Evolutionary conservation across 805 yeast genomes (phyloP).

Genomic region (Metschnikowia koreensis): DNA sequence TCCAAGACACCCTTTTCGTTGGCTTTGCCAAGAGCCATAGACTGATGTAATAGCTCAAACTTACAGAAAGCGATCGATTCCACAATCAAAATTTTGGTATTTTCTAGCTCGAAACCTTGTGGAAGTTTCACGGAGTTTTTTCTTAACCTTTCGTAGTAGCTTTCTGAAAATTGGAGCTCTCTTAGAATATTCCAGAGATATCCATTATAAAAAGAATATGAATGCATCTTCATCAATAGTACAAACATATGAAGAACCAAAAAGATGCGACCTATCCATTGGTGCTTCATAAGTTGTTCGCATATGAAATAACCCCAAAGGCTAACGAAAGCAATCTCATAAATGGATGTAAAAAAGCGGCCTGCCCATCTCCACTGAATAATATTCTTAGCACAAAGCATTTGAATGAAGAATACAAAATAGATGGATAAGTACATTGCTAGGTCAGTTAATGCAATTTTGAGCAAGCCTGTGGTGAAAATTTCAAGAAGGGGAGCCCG

Average conservation of each 20-base stretch:
- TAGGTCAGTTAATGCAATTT: conserved; percentile 73
- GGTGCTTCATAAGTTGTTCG: conserved; percentile 44
- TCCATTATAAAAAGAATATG: conserved; percentile 89
- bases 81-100: conserved; percentile 14
- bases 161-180: conserved; percentile 53
- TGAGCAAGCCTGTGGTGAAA: conserved; percentile 58
- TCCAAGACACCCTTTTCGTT: conserved; percentile 15
- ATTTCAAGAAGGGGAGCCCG: conserved; percentile 56
- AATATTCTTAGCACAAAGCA: conserved; percentile 41
- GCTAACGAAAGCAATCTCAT: conserved; percentile 53
- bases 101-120: conserved; percentile 27
- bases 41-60: conserved; percentile 65
- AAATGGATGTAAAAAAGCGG: conserved; percentile 53
- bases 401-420: conserved; percentile 58
- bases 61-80: conserved; percentile 65
- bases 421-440: conserved; percentile 71
- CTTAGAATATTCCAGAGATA: conserved; percentile 66
- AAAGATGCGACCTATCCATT: conserved; percentile 92
- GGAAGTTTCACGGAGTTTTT: conserved; percentile 31
- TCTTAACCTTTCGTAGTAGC: conserved; percentile 27
- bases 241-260: conserved; percentile 82
- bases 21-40: conserved; percentile 24
- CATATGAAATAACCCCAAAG: conserved; percentile 60
- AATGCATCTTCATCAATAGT: conserved; percentile 91
- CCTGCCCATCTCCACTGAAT: conserved; percentile 68